Conservation (phyloP, 306 rosid species). For the Canavalia ensiformis region DNA sequence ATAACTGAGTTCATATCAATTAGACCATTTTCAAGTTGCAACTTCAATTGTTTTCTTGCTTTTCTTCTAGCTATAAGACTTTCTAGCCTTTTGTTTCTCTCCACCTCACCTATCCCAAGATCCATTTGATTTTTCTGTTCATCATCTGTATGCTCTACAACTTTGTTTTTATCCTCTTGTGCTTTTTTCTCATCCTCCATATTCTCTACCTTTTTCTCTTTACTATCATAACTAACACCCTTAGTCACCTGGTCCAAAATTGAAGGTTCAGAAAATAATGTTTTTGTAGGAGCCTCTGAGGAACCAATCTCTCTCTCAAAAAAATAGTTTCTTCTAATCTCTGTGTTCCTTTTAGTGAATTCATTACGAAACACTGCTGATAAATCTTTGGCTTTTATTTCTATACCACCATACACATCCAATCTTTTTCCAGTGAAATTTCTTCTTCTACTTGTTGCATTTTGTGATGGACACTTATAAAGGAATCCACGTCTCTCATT, state of each 20-base stretch:
- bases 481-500: constrained; percentile 38
- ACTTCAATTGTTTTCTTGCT: constrained; percentile 63
- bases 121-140: constrained; percentile 72
- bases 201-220: constrained; percentile 40
- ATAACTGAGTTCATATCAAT: constrained; percentile 42
- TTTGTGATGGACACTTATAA: constrained; percentile 44
- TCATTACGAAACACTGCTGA: constrained; percentile 40
- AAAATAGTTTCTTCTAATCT: constrained; percentile 21
- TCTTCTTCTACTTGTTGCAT: constrained; percentile 67
- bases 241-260: constrained; percentile 26
- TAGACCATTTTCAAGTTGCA: constrained; percentile 59
- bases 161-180: constrained; percentile 54
- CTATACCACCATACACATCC: constrained; percentile 52
- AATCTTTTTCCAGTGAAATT: constrained; percentile 56
- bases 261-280: constrained; percentile 49
- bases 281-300: constrained; percentile 38
- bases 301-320: constrained; percentile 34
- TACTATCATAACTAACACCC: constrained; percentile 17
- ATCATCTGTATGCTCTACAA: constrained; percentile 67
- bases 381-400: constrained; percentile 42
- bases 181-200: constrained; percentile 45
- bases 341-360: constrained; percentile 3
- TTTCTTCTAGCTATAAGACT: constrained; percentile 86
- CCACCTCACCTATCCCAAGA: constrained; percentile 73
- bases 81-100: constrained; percentile 80